Base-by-base conservation (phyloP, 306 rosid genomes). In the Vigna unguiculata region DNA sequence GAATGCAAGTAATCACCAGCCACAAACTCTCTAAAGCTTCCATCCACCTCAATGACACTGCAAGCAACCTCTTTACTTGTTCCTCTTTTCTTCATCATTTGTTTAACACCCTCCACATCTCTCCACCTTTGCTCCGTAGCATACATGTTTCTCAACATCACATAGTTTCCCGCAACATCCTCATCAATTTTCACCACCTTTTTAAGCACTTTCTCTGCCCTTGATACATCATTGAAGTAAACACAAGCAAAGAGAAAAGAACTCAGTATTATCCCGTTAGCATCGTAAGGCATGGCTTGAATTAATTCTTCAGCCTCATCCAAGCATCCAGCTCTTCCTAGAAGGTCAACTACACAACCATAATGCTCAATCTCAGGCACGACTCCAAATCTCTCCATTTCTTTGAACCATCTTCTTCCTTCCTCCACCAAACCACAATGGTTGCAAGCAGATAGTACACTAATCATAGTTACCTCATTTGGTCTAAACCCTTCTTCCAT, bases 321-420 rank as follows among this genome's bases (percentile, higher is more conserved):
- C 82, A 92, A 86, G 79, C 84, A 84, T 47, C 96, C 96, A 3
- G 87, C 92, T 73, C 87, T 87, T 43, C 96, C 96, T 11, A 92
- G 70, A 76, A 92, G 87, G 84, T 90, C 91, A 41, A 88, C 71
- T 92, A 92, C 84, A 41, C 96, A 92, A 48, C 96, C 92, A 59
- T 88, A 90, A 81, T 90, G 93, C 79, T 92, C 93, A 78, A 90
- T 80, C 79, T 86, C 83, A n/a, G 87, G 93, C 64, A 58, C 72
- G 48, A 92, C 81, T 63, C 83, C 78, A 28, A 88, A 84, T 53
- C 72, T 80, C 76, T 87, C 75, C 83, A 90, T 90, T 67, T 83
- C 81, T 63, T 74, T 78, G 72, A 88, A 90, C 85, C 85, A 84
- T 36, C 71, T 83, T 69, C 82, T 90, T 80, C 96, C 97, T 76